phyloP scores from a whole-genome alignment of 2,329 filamentous ascomycete genomes.

The Cladosporium austrohemisphaericum region DNA sequence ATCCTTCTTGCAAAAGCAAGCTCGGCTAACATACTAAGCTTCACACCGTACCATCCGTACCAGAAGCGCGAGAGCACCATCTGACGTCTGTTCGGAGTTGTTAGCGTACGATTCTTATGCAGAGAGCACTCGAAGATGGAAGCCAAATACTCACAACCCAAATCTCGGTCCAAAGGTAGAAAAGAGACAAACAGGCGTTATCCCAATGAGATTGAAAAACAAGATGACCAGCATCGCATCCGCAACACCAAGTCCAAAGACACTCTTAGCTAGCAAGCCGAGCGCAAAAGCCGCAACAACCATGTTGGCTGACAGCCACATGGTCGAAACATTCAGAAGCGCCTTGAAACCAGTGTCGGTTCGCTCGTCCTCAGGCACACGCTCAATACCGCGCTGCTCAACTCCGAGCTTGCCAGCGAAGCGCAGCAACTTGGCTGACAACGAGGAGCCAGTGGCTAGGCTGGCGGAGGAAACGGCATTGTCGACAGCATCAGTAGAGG shows the following conservation, averaged over 20 bases:
- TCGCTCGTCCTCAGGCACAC: slow-evolving; percentile 67
- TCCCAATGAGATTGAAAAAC: slow-evolving; percentile 72
- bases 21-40: slow-evolving; percentile 5
- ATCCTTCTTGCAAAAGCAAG: slow-evolving; percentile 15
- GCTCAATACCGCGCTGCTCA: slow-evolving; percentile 72
- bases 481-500: not conserved
- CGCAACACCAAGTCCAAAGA: slow-evolving; percentile 68
- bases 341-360: slow-evolving; percentile 53
- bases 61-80: slow-evolving; percentile 77
- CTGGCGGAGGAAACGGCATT: not conserved
- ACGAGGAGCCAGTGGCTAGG: not conserved
- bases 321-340: slow-evolving; percentile 64
- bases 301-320: slow-evolving; percentile 79
- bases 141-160: slow-evolving; percentile 51
- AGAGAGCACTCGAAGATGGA: too few species aligned
- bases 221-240: slow-evolving; percentile 69
- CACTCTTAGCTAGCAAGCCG: slow-evolving; percentile 64
- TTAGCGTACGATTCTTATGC: not conserved
- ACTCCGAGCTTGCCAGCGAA: slow-evolving; percentile 63
- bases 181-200: slow-evolving; percentile 70
- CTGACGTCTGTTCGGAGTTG: slow-evolving; percentile 49
- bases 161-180: slow-evolving; percentile 71
- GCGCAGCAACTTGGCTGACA: slow-evolving; percentile 31
- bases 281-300: slow-evolving; percentile 73
- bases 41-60: slow-evolving; percentile 54